A percentile compares a stretch with the other conserved stretches of the same genome.
phyloP scores from a whole-genome alignment of 495 filamentous ascomycete species.

The Mycothermus thermophilus region DNA sequence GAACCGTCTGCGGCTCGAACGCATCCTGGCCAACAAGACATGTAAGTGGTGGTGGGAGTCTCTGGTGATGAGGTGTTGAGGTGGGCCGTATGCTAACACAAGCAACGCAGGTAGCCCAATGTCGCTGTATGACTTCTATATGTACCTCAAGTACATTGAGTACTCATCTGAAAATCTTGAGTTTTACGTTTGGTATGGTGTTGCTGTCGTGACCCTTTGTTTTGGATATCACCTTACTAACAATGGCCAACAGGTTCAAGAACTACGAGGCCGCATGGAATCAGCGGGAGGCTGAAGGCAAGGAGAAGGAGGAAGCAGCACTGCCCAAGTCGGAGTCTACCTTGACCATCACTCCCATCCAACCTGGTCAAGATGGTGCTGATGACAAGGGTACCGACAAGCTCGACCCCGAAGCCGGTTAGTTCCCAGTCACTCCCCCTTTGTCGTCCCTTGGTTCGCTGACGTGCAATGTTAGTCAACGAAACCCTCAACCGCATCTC shows the following conservation, averaged over 20 bases:
- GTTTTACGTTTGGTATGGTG: constrained; percentile 72
- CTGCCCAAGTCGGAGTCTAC: constrained; percentile 15
- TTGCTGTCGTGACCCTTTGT: constrained; percentile 25
- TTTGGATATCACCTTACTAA: not conserved
- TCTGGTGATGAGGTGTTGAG: not conserved
- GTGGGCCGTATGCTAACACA: not conserved
- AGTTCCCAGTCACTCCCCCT: not conserved
- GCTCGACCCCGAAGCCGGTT: constrained; percentile 17
- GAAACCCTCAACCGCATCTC: constrained; percentile 24
- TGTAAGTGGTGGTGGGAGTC: constrained; percentile 12
- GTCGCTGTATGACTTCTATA: constrained; percentile 28
- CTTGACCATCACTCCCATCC: constrained; percentile 14
- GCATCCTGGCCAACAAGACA: constrained; percentile 29
- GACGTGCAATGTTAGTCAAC: constrained; percentile 8
- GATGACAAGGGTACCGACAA: constrained; percentile 7
- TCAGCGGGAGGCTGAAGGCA: constrained; percentile 9
- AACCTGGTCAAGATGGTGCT: not conserved
- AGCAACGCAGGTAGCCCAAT: constrained; percentile 20
- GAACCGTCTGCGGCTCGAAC: constrained; percentile 21
- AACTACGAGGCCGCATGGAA: constrained; percentile 25
- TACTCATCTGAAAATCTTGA: constrained; percentile 39
- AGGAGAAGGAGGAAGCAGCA: constrained; percentile 15
- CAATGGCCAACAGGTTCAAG: constrained; percentile 19
- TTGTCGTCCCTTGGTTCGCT: not conserved
- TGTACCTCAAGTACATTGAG: constrained; percentile 30